These are phyloP conservation scores for Talaromyces sp. DNA, from an alignment of 2,329 filamentous ascomycete genomes.

Conservation along the genomic window DNA sequence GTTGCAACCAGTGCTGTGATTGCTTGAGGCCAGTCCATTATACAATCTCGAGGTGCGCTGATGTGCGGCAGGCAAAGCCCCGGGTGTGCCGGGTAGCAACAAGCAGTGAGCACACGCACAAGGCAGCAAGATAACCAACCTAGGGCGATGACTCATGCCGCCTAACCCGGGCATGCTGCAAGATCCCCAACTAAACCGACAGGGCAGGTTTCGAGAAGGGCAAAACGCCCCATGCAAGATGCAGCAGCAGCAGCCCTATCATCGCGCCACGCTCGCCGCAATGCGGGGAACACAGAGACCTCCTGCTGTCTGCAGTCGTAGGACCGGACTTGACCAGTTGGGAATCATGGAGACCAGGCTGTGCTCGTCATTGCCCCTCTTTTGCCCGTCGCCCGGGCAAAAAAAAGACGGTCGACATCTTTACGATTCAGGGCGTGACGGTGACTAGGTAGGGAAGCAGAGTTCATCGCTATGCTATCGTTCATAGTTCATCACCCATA, in stretches of 20 bases:
- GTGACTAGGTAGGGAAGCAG: neutral
- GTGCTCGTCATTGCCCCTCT: neutral
- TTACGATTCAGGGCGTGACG: too few relatives aligned
- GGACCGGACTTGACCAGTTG: neutral
- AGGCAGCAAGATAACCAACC: neutral
- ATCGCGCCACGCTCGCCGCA: neutral
- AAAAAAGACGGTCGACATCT: neutral
- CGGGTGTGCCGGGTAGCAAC: neutral
- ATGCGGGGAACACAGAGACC: neutral
- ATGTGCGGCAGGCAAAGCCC: neutral
- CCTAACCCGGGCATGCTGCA: neutral
- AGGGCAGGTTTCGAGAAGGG: neutral
- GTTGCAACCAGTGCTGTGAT: neutral
- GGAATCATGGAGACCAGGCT: neutral
- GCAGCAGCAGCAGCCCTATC: neutral
- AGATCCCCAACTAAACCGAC: neutral
- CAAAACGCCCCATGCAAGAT: neutral
- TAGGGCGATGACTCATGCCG: neutral
- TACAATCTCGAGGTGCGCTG: neutral
- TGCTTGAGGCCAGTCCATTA: neutral
- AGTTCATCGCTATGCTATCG: neutral
- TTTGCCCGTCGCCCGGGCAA: neutral
- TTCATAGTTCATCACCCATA: neutral
- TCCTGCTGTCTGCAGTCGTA: neutral
- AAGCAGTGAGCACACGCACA: too few relatives aligned